phyloP scores from a whole-genome alignment of 257 asterid genomes.

The Datura wrightii region DNA sequence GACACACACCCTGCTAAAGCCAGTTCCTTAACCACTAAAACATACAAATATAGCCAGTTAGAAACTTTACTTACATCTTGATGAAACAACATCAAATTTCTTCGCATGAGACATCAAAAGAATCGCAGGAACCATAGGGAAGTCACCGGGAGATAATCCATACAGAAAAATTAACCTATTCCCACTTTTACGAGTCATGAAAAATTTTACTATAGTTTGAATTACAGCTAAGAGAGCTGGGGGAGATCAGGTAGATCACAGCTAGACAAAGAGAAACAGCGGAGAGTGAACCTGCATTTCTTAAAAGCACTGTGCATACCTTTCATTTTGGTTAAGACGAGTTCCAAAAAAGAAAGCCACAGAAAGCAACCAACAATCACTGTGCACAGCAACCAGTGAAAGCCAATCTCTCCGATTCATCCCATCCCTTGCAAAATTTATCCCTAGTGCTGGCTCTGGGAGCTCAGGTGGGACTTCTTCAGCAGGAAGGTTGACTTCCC shows the following conservation, averaged over 20 bases:
- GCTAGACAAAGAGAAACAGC: conserved; percentile 21
- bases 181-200: not conserved
- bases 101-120: not conserved
- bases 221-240: not conserved
- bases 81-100: not conserved
- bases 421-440: conserved; percentile 95
- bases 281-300: not conserved
- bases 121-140: not conserved
- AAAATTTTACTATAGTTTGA: not conserved
- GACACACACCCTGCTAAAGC: not conserved
- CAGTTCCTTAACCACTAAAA: conserved; percentile 19
- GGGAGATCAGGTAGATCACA: not conserved
- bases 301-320: conserved; percentile 45
- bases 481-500: conserved; percentile 96
- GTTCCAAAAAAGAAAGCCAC: conserved; percentile 93
- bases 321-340: conserved; percentile 79
- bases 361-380: conserved; percentile 96
- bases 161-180: not conserved
- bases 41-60: not conserved
- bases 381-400: conserved; percentile 88
- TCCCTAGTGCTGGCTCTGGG: conserved; percentile 96
- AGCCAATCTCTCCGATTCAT: conserved; percentile 92
- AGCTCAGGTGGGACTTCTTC: conserved; percentile 98
- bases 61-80: not conserved
- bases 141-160: not conserved